Evolutionary conservation across 129 eudicot genomes (phyloP).

Genomic region (Rutidosis leptorrhynchoides): DNA sequence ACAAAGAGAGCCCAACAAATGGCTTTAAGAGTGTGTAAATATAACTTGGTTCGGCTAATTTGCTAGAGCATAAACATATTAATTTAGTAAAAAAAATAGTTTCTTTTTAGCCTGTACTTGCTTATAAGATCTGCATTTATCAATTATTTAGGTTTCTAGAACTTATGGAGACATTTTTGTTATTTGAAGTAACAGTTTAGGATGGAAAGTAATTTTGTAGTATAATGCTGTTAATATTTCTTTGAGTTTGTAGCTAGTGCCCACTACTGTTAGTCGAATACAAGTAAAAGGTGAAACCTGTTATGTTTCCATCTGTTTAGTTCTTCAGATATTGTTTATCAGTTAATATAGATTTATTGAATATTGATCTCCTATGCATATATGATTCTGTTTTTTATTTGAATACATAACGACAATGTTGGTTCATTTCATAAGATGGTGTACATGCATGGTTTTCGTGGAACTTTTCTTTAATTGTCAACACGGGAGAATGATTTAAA

Average conservation of each 20-base stretch:
- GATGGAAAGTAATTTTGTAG: background rate
- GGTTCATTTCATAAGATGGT: background rate
- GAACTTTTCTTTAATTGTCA: background rate
- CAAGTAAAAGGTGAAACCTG: background rate
- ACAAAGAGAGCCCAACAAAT: background rate
- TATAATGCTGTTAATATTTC: background rate
- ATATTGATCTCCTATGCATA: background rate
- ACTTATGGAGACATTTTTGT: background rate
- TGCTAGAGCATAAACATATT: background rate
- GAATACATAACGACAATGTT: background rate
- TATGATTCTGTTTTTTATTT: background rate
- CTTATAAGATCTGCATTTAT: background rate
- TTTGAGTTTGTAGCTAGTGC: background rate
- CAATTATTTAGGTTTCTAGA: slow-evolving; percentile 5
- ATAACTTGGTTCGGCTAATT: background rate
- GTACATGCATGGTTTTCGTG: background rate
- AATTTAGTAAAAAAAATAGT: background rate
- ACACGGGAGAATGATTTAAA: background rate
- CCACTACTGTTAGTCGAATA: background rate
- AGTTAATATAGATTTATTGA: background rate
- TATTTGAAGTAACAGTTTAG: background rate
- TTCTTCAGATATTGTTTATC: background rate
- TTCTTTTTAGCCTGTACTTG: background rate
- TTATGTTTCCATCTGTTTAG: background rate
- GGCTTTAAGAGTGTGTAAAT: slow-evolving; percentile 1